phyloP scores from a whole-genome alignment of 2,329 filamentous ascomycete genomes.

The Aspergillus novoparasiticus region DNA sequence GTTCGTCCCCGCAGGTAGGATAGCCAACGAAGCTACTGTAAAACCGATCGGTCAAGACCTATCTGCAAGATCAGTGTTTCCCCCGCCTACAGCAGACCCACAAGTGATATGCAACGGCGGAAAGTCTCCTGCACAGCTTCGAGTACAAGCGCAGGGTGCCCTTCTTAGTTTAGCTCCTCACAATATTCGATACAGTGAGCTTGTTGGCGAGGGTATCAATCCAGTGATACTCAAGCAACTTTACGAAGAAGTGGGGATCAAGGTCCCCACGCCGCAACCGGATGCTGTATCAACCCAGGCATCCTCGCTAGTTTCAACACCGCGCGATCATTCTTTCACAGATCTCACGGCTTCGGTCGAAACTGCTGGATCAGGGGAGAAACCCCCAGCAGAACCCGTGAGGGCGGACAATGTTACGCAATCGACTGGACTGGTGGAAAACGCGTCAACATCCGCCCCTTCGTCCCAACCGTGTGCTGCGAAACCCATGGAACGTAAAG shows the following conservation, averaged over 20 bases:
- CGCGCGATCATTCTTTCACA: background rate
- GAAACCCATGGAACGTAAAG: constrained; percentile 67
- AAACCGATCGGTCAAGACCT: constrained; percentile 2
- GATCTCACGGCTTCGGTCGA: background rate
- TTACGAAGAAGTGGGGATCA: constrained; percentile 69
- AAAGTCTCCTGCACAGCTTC: constrained; percentile 41
- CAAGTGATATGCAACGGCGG: constrained; percentile 1
- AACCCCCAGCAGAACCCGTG: background rate
- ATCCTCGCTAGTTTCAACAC: background rate
- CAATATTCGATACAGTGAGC: constrained; percentile 72
- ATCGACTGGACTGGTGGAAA: background rate
- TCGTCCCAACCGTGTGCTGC: constrained; percentile 17
- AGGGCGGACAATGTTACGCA: background rate
- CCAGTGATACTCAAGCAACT: constrained; percentile 62
- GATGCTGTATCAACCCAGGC: background rate
- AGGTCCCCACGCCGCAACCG: constrained; percentile 30
- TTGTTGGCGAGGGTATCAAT: constrained; percentile 73
- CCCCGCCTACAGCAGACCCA: background rate
- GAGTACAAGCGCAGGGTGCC: constrained; percentile 62
- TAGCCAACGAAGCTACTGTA: constrained; percentile 9
- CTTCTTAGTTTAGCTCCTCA: constrained; percentile 64
- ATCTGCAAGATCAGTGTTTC: constrained; percentile 10
- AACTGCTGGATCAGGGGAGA: background rate
- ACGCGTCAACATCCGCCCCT: background rate
- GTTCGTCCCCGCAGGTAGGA: constrained; percentile 14